Evolutionary conservation across 495 filamentous ascomycete genomes (phyloP), one percentile per base, ranked within the genome.

Genomic region (Talaromyces wortmannii): DNA sequence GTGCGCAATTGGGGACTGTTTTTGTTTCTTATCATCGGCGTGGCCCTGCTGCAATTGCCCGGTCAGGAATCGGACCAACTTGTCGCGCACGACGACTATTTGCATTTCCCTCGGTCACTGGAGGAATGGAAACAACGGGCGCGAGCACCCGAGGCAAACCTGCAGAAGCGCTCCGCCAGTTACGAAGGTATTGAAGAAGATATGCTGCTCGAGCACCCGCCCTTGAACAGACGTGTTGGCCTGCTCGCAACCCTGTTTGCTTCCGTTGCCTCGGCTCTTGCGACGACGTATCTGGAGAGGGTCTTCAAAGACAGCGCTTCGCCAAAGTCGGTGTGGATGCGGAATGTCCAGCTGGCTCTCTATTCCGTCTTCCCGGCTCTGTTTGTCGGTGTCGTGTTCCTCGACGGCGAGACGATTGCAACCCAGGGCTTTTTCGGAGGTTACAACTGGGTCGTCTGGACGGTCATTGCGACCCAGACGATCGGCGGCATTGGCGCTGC

Each of bases 151-250:
- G 61, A 70, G 18, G 61, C 67, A 7, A 74, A 71, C 48, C 51
- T 92, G 45, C 71, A 77, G 17, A 77, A 76, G 52, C 84, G 94
- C n/a, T 96, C 91, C n/a, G 91, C 91, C 5, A 95, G 91, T 0
- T 96, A 97, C 62, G 87, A 96, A 68, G 92, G 94, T 17, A 96
- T 96, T 51, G 78, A 90, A 58, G 86, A 94, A 56, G 92, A 96
- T 62, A 77, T 87, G 42, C 76, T 79, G 45, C 68, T 80, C 30
- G 78, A 77, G 15, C 72, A 80, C 23, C 87, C 86, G 7, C 69
- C 77, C 42, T 82, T 95, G 80, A 90, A 91, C 69, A 79, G 83
- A 49, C 77, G 81, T 0, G 71, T 95, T 52, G 94, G 94, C n/a
- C 63, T 97, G 10, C 67, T 83, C 1, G 84, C 92, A 0, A 91